Evolutionary conservation across 768 basidiomycete genomes (phyloP).

Genomic region (Hypholoma sublateritium): DNA sequence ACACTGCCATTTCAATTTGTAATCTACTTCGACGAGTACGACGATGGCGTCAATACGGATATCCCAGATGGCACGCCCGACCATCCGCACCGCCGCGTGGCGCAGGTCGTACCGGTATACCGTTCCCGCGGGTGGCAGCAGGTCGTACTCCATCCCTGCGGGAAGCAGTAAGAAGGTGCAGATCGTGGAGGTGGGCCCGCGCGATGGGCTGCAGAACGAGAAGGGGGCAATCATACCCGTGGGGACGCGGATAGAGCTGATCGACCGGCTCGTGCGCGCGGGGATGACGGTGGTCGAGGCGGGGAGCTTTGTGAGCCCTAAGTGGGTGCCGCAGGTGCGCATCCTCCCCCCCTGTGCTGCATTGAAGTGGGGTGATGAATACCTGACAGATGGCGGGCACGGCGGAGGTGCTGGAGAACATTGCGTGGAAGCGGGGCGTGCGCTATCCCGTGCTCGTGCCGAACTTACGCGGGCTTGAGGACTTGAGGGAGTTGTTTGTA

Average conservation of each 20-base stretch:
- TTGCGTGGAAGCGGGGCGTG: slow-evolving; percentile 51
- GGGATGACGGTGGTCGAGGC: slow-evolving; percentile 75
- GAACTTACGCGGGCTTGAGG: slow-evolving; percentile 74
- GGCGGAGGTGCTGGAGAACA: slow-evolving; percentile 62
- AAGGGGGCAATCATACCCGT: slow-evolving; percentile 63
- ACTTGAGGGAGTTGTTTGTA: slow-evolving; percentile 58
- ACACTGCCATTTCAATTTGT: too few species aligned
- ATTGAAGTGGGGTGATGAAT: not conserved
- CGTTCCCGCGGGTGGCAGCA: too few species aligned
- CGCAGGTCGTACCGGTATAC: too few species aligned
- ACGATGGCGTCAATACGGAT: too few species aligned
- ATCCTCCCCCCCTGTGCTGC: not conserved
- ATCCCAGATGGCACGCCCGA: too few species aligned
- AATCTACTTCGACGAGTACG: too few species aligned
- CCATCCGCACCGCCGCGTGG: too few species aligned
- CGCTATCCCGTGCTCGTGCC: slow-evolving; percentile 83
- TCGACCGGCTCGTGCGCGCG: slow-evolving; percentile 68
- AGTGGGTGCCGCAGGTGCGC: slow-evolving; percentile 88
- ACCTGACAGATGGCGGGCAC: slow-evolving; percentile 81
- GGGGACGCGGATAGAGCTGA: slow-evolving; percentile 74
- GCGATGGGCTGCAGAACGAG: slow-evolving; percentile 93
- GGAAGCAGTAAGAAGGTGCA: slow-evolving; percentile 32
- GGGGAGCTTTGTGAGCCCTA: slow-evolving; percentile 90
- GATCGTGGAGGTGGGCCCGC: slow-evolving; percentile 88
- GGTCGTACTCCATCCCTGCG: slow-evolving; percentile 9